Conservation (phyloP, 2,329 filamentous ascomycete genomes). For the Sarocladiaceae sp. region DNA sequence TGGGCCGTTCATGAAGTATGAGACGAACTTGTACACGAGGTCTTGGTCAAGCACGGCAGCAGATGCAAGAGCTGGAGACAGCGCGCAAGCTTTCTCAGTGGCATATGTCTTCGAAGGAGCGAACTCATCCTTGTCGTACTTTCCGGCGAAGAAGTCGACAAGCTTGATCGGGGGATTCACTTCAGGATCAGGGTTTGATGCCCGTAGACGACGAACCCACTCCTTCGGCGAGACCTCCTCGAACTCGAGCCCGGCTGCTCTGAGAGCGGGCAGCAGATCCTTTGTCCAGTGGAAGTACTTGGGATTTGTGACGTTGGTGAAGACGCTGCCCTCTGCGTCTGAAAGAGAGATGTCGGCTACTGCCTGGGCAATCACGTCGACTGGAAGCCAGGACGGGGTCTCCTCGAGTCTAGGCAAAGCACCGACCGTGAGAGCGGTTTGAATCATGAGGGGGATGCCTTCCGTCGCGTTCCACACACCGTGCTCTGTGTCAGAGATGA, state of each 20-base stretch:
- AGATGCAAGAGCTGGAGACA: constrained; percentile 37
- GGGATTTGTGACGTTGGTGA: constrained; percentile 41
- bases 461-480: constrained; percentile 47
- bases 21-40: constrained; percentile 31
- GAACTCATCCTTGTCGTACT: constrained; percentile 30
- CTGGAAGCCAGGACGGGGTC: constrained; percentile 34
- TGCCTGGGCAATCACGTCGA: constrained; percentile 31
- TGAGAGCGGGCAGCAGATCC: constrained; percentile 43
- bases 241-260: constrained; percentile 36
- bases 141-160: constrained; percentile 40
- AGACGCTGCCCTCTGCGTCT: constrained; percentile 22
- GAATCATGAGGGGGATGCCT: constrained; percentile 47
- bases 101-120: constrained; percentile 33
- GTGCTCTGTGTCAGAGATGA: constrained; percentile 38
- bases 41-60: constrained; percentile 24
- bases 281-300: constrained; percentile 42
- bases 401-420: constrained; percentile 41
- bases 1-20: constrained; percentile 20
- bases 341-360: constrained; percentile 24
- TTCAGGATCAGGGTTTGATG: constrained; percentile 35
- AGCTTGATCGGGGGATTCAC: constrained; percentile 47
- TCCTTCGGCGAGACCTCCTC: constrained; percentile 33
- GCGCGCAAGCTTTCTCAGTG: constrained; percentile 30
- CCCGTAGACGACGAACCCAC: constrained; percentile 37
- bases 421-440: constrained; percentile 36